Evolutionary conservation across 2,329 filamentous ascomycete genomes (phyloP), one percentile per base, ranked within the genome.

Genomic region (Aspergillus costaricaensis): DNA sequence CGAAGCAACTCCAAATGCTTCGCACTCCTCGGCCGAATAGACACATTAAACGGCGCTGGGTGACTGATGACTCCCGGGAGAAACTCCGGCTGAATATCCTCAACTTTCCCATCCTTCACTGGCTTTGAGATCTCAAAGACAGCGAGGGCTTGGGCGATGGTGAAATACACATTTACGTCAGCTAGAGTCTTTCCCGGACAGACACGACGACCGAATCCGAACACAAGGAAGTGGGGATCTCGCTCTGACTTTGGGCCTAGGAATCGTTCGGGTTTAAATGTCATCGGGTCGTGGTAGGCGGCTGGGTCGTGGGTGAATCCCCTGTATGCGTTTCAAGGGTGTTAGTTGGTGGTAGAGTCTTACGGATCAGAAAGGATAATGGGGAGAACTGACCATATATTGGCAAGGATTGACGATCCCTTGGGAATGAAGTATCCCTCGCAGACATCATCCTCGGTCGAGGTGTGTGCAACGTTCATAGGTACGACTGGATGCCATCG

Each of bases 391-490:
- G 59, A 78, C 76, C 79, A 80, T 10, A 71, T 69, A 57, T 76
- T 77, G 0, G 71, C 65, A 5, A 77, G 59, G 2, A 80, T 59
- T 0, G 74, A 55, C 1, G 76, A 64, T 2, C 75, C 76, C 39
- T 78, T 78, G 62, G 41, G 41, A 4, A 44, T 44, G 5, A 21
- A 44, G 14, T 44, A 44, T 7, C 41, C 41, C 5, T 44, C 41
- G n/a, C 19, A 21, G 2, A 14, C 21, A 44, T 44, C 41, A 44
- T 44, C 41, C 5, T 23, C 17, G 19, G 21, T 44, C 2, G 41
- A 21, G 19, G 41, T 8, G 5, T 44, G 41, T 2, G 19, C 19
- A 5, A 44, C 10, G 17, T 1, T 21, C 19, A 15, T 44, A 2
- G 41, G 41, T 14, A 44, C 41, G 1, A 44, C 41, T 14, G 41